Percentiles rank a stretch among this genome's conserved stretches.
Evolutionary conservation across 2,329 filamentous ascomycete genomes (phyloP).

Genomic region (Herpotrichia juniperi): DNA sequence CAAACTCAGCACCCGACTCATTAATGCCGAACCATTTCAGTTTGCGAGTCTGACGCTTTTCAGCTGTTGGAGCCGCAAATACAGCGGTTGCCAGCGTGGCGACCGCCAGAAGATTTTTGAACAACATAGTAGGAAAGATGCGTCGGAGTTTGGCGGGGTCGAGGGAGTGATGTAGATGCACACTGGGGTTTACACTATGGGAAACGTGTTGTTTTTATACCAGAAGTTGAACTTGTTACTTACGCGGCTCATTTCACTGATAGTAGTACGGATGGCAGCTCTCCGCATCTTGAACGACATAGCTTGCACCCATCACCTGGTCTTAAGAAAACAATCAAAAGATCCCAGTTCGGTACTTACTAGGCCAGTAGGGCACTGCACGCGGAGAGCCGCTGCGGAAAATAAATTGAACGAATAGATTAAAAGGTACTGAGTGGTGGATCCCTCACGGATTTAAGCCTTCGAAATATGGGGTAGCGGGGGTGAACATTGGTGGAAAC

Average conservation of each 20-base stretch:
- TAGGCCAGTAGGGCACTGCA: conserved; percentile 11
- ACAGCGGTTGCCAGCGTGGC: conserved; percentile 33
- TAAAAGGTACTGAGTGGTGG: conserved; percentile 4
- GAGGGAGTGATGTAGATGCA: neutral
- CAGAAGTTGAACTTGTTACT: neutral
- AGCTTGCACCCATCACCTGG: conserved; percentile 19
- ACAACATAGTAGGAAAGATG: conserved; percentile 28
- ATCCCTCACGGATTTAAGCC: neutral
- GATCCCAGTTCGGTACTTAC: conserved; percentile 6
- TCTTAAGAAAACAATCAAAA: conserved; percentile 8
- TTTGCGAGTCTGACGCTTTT: conserved; percentile 34
- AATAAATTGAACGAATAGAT: conserved; percentile 20
- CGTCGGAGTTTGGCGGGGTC: neutral
- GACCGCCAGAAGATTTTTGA: conserved; percentile 35
- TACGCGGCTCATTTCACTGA: neutral
- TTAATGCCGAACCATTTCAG: conserved; percentile 55
- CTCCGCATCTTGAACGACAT: conserved; percentile 20
- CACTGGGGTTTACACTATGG: neutral
- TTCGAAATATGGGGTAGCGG: conserved; percentile 3
- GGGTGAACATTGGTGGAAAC: conserved; percentile 16
- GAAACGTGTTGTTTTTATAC: neutral
- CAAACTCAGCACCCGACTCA: conserved; percentile 70
- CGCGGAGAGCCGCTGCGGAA: conserved; percentile 18
- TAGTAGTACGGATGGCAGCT: conserved; percentile 17
- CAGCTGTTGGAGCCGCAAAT: conserved; percentile 32